phyloP scores from a whole-genome alignment of 2,329 filamentous ascomycete genomes.

The Cladophialophora exuberans region DNA sequence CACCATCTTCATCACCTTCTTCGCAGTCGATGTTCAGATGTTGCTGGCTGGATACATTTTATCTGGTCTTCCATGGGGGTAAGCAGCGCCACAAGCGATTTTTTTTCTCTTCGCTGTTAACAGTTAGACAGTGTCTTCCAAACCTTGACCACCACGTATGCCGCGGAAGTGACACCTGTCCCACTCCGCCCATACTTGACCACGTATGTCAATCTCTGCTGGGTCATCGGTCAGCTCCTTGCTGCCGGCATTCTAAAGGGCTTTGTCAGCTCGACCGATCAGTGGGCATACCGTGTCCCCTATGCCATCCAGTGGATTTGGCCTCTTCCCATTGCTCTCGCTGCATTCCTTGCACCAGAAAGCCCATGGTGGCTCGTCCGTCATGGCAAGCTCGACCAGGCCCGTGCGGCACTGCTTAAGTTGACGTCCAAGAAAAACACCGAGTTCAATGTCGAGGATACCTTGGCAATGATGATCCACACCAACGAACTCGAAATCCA shows the following conservation, averaged over 20 bases:
- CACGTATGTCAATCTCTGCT: slow-evolving; percentile 46
- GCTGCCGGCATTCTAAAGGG: slow-evolving; percentile 41
- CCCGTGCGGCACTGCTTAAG: slow-evolving; percentile 46
- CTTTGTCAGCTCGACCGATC: slow-evolving; percentile 33
- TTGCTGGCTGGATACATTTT: slow-evolving; percentile 44
- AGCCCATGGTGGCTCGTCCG: slow-evolving; percentile 59
- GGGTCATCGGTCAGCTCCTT: slow-evolving; percentile 47
- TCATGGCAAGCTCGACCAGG: slow-evolving; percentile 50
- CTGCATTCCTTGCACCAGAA: slow-evolving; percentile 44
- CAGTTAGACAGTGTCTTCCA: slow-evolving; percentile 33
- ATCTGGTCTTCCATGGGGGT: slow-evolving; percentile 44
- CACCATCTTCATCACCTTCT: slow-evolving; percentile 46
- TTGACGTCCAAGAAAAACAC: slow-evolving; percentile 46
- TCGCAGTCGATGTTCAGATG: slow-evolving; percentile 41
- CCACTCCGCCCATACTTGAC: slow-evolving; percentile 40
- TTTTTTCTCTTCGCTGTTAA: background rate
- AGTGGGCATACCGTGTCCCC: slow-evolving; percentile 44
- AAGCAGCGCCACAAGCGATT: background rate
- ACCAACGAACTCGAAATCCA: slow-evolving; percentile 36
- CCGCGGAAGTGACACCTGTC: slow-evolving; percentile 43
- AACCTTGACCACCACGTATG: slow-evolving; percentile 43
- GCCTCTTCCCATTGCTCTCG: slow-evolving; percentile 32
- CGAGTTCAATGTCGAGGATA: slow-evolving; percentile 38
- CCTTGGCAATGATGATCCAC: slow-evolving; percentile 35
- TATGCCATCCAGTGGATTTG: slow-evolving; percentile 41